These are phyloP conservation scores for Strombidium stylifer DNA, from an alignment of 73 alveolate species.

Conservation along the genomic window DNA sequence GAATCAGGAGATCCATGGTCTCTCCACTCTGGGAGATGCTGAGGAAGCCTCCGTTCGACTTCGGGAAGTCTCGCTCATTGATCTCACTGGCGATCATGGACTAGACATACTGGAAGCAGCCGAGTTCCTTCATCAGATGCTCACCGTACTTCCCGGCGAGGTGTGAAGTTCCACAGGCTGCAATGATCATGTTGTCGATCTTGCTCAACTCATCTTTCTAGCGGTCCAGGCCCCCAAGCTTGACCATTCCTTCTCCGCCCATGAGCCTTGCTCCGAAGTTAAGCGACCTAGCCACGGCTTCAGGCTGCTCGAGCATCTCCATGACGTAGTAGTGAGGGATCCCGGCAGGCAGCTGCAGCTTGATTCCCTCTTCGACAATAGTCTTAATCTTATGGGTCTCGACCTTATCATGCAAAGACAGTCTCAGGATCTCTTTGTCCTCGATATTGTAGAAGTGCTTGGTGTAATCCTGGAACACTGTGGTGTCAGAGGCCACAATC, in stretches of 20 bases:
- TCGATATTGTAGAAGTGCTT: slow-evolving; percentile 66
- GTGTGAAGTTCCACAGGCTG: slow-evolving; percentile 79
- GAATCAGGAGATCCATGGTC: slow-evolving; percentile 78
- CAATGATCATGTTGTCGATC: slow-evolving; percentile 41
- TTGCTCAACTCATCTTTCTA: slow-evolving; percentile 14
- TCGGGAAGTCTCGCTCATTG: slow-evolving; percentile 39
- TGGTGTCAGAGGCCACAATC: slow-evolving; percentile 75
- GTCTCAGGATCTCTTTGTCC: slow-evolving; percentile 71
- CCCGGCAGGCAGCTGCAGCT: slow-evolving; percentile 50
- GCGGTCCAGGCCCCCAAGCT: slow-evolving; percentile 75
- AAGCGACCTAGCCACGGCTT: slow-evolving; percentile 67
- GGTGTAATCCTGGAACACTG: slow-evolving; percentile 81
- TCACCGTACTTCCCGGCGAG: slow-evolving; percentile 66
- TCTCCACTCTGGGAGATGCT: slow-evolving; percentile 85
- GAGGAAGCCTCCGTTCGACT: slow-evolving; percentile 66
- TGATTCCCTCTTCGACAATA: slow-evolving; percentile 43
- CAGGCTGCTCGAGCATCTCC: slow-evolving; percentile 83
- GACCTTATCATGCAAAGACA: slow-evolving; percentile 35
- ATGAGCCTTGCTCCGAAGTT: slow-evolving; percentile 78
- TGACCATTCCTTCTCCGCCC: slow-evolving; percentile 58
- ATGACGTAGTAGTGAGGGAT: slow-evolving; percentile 59
- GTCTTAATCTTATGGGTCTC: slow-evolving; percentile 10
- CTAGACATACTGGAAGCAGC: slow-evolving; percentile 61
- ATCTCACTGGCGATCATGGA: slow-evolving; percentile 74
- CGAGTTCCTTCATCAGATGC: slow-evolving; percentile 46